Base-by-base conservation (phyloP, 495 filamentous ascomycete genomes). In the Talaromyces liani region DNA sequence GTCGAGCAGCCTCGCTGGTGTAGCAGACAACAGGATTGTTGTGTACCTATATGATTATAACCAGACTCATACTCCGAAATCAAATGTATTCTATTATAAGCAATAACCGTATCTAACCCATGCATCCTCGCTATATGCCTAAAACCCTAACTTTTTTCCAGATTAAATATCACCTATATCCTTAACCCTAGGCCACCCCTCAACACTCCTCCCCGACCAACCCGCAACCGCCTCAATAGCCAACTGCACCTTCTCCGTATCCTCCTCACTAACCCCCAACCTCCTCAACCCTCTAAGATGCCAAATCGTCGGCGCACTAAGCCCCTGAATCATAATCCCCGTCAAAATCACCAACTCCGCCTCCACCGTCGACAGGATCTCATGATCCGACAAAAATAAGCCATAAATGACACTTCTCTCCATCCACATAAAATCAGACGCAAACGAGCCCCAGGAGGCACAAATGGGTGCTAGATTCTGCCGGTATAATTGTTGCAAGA, bases 281-380 rank as follows among this genome's bases (percentile, higher is more conserved):
- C 84, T 70, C 51, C 83, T 71, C 12, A 75, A 75, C 0, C 83
- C 84, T 34, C 84, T 72, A 63, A 85, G 75, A 76, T 87, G 84
- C 84, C 84, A 87, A 33, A 77, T 74, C 0, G 82, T 85, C 69
- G 83, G 77, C 20, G 69, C 68, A 27, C 67, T 71, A 62, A 85
- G 65, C 67, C 83, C 83, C 75, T 86, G 84, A 31, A 80, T 80
- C 83, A 86, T 85, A 61, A 87, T 86, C 1, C 74, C 79, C 1
- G 83, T 72, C 53, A 84, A 67, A 5, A 84, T 80, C 25, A 86
- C 77, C 47, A 85, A 51, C 69, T 87, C 78, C 3, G 84, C 83
- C 62, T 85, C 82, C 1, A 84, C 33, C 47, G 76, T 79, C 63
- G 78, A 74, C 61, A 87, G 61, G 9, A 85, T 76, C 65, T 73